These are phyloP conservation scores for Euphorbia pulcherrima DNA, from an alignment of 345 rosid species.

Conservation along the genomic window DNA sequence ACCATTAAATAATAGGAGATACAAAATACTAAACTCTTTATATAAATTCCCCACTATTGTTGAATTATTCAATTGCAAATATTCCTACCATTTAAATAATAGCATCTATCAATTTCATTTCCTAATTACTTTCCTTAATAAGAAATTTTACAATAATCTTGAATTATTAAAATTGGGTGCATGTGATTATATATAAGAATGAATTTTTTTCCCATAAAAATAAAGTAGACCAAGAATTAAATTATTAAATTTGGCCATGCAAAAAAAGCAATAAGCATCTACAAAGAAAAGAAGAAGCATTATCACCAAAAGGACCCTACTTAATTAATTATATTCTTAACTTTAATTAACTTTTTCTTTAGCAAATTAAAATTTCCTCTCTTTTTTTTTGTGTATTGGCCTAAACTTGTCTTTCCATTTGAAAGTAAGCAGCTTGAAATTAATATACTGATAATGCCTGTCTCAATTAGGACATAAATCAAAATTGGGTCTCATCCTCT, in stretches of 20 bases:
- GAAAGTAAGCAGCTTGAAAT: background rate
- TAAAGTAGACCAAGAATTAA: background rate
- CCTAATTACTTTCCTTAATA: too few species aligned
- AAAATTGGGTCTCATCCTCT: conserved; percentile 9
- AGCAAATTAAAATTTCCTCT: conserved; percentile 15
- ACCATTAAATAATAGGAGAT: too few species aligned
- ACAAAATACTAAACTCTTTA: too few species aligned
- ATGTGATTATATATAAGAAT: background rate
- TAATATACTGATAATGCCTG: background rate
- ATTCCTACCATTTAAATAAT: too few species aligned
- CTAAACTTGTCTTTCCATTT: conserved; percentile 25
- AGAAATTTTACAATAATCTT: too few species aligned
- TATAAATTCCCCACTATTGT: too few species aligned
- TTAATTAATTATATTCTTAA: conserved; percentile 1
- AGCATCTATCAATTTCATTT: too few species aligned
- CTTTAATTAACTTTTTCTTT: conserved; percentile 30
- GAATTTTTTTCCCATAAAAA: background rate
- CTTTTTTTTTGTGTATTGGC: background rate
- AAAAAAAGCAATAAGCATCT: conserved; percentile 4
- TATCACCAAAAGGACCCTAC: background rate
- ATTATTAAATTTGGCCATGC: conserved; percentile 17
- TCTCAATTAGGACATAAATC: conserved; percentile 5
- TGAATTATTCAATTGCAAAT: background rate
- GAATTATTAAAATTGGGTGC: background rate
- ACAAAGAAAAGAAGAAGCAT: background rate